These are phyloP conservation scores for Suillus subalutaceus DNA, from an alignment of 768 basidiomycete genomes.

Conservation along the genomic window DNA sequence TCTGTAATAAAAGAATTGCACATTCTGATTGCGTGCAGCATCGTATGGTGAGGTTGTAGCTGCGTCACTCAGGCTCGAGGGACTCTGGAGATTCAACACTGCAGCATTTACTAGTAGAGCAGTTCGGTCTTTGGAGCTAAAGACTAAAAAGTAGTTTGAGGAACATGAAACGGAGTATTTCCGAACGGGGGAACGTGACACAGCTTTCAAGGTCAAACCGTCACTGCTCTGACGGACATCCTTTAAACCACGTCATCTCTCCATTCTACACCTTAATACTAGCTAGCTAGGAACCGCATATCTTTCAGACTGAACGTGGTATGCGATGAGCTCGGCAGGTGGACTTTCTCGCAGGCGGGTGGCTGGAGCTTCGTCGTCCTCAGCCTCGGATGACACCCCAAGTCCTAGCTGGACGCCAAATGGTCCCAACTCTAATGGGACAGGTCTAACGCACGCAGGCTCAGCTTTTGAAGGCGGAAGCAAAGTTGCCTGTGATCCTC, in stretches of 20 bases:
- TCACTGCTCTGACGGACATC: constrained; percentile 8
- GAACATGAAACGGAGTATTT: background rate
- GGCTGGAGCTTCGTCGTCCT: constrained; percentile 40
- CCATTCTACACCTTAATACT: background rate
- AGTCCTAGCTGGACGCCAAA: constrained; percentile 32
- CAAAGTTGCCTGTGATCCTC: constrained; percentile 91
- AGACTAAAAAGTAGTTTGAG: background rate
- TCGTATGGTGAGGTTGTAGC: background rate
- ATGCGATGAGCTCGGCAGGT: constrained; percentile 52
- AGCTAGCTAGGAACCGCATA: background rate
- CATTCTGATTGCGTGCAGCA: background rate
- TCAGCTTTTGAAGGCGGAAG: constrained; percentile 85
- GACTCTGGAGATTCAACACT: background rate
- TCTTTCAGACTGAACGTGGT: background rate
- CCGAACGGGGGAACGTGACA: constrained; percentile 6
- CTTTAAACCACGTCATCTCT: constrained; percentile 2
- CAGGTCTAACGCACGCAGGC: constrained; percentile 63
- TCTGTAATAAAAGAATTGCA: background rate
- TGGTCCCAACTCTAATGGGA: constrained; percentile 32
- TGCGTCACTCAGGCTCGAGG: background rate
- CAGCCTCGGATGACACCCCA: constrained; percentile 41
- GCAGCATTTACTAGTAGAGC: background rate
- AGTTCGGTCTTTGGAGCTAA: background rate
- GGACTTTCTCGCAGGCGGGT: constrained; percentile 64
- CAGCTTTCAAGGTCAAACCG: constrained; percentile 14